Evolutionary conservation across 2,329 filamentous ascomycete genomes (phyloP).

Genomic region (Arthrobotrys iridis): DNA sequence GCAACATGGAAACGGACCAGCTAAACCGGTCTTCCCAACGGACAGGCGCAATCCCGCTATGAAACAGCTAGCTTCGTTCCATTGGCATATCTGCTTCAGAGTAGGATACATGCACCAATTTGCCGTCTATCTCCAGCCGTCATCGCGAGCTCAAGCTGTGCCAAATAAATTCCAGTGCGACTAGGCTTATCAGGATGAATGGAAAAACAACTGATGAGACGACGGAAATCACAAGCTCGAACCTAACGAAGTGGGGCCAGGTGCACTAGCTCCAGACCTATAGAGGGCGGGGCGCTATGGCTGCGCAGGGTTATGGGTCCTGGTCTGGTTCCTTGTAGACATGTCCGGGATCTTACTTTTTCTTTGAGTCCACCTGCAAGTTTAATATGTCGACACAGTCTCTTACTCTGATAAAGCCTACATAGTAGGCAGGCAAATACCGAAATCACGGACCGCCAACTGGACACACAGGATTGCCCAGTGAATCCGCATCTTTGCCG

Average conservation of each 20-base stretch:
- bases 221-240: constrained; percentile 54
- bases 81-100: constrained; percentile 26
- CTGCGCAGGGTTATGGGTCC: constrained; percentile 33
- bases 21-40: constrained; percentile 26
- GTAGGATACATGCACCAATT: constrained; percentile 44
- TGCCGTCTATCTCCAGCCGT: constrained; percentile 51
- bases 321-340: constrained; percentile 32
- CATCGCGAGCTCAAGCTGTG: constrained; percentile 49
- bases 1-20: constrained; percentile 34
- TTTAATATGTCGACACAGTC: constrained; percentile 32
- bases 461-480: neutral
- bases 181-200: constrained; percentile 55
- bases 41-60: constrained; percentile 43
- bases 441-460: constrained; percentile 10
- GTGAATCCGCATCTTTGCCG: neutral
- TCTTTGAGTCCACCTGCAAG: constrained; percentile 5
- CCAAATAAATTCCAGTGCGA: constrained; percentile 45
- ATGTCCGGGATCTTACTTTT: constrained; percentile 37
- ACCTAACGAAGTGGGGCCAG: constrained; percentile 46
- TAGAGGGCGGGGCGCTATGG: constrained; percentile 52
- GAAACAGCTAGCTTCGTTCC: constrained; percentile 50
- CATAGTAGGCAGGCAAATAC: constrained; percentile 16
- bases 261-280: constrained; percentile 44
- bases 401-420: constrained; percentile 34
- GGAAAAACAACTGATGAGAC: constrained; percentile 52